These are phyloP conservation scores for Ceratocystiopsis brevicomis DNA, from an alignment of 2,329 filamentous ascomycete species.

Conservation along the genomic window DNA sequence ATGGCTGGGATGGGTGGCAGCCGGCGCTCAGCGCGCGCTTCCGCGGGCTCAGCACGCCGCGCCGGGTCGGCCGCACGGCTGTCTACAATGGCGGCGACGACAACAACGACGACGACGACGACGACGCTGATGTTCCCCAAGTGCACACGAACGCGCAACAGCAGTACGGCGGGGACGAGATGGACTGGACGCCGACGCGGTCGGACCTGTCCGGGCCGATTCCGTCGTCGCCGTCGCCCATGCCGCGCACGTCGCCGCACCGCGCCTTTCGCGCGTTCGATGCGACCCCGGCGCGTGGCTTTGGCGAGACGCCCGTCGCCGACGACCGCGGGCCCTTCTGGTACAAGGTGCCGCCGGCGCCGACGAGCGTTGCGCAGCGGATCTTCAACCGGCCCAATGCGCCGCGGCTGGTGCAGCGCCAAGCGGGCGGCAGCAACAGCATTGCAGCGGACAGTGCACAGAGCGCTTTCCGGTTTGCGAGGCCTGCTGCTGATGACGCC, in stretches of 20 bases:
- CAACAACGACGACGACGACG: no score
- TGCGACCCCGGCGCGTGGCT: conserved; percentile 22
- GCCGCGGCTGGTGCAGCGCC: conserved; percentile 21
- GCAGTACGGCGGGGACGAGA: conserved; percentile 31
- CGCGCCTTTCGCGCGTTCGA: conserved; percentile 33
- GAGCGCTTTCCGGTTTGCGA: no score
- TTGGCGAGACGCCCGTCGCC: conserved; percentile 26
- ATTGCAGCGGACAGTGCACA: neutral
- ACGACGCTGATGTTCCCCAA: no score
- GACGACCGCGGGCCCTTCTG: conserved; percentile 39
- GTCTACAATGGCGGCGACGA: no score
- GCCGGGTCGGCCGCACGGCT: no score
- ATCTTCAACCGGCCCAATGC: conserved; percentile 41
- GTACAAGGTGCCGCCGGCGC: conserved; percentile 51
- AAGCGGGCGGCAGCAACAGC: conserved; percentile 4
- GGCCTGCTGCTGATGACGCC: no score
- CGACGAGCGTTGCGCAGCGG: conserved; percentile 43
- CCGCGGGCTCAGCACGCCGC: no score
- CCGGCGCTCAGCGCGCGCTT: neutral
- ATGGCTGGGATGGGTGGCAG: conserved; percentile 4
- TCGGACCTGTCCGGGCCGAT: conserved; percentile 45
- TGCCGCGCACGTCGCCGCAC: conserved; percentile 25
- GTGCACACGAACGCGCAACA: no score
- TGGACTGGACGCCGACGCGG: conserved; percentile 53
- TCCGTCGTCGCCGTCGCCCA: conserved; percentile 16